Evolutionary conservation across 2,329 filamentous ascomycete genomes (phyloP).

Genomic region (Aspergillus proliferans): DNA sequence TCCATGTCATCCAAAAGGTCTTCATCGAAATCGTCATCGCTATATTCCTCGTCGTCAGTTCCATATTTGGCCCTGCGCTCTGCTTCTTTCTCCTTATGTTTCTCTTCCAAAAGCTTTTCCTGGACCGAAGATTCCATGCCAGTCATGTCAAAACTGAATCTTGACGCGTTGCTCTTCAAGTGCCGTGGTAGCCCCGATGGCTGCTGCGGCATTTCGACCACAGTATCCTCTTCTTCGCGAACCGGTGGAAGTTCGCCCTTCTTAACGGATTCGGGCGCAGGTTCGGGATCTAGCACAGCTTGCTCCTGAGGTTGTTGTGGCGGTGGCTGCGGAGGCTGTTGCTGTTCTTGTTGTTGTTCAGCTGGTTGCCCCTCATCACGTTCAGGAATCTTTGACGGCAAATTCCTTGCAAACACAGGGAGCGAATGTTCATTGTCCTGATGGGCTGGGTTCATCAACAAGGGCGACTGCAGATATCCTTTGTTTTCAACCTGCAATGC

Average conservation of each 20-base stretch:
- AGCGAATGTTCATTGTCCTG: conserved; percentile 26
- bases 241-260: conserved; percentile 1
- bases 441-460: conserved; percentile 26
- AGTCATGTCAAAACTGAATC: conserved; percentile 61
- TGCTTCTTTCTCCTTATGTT: conserved; percentile 51
- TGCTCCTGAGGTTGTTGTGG: conserved; percentile 4
- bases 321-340: background rate
- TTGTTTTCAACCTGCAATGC: conserved; percentile 37
- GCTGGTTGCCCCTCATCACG: conserved; percentile 5
- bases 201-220: conserved; percentile 24
- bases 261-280: conserved; percentile 3
- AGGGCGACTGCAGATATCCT: conserved; percentile 37
- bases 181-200: conserved; percentile 39
- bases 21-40: conserved; percentile 41
- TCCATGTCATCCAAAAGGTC: conserved; percentile 40
- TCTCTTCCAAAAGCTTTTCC: conserved; percentile 58
- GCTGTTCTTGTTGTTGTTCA: background rate
- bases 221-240: conserved; percentile 23
- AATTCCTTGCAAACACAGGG: conserved; percentile 40
- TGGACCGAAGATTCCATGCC: conserved; percentile 53
- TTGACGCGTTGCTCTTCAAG: conserved; percentile 52
- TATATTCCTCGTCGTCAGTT: conserved; percentile 26
- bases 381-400: conserved; percentile 32
- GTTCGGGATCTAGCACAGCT: conserved; percentile 3
- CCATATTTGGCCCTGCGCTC: conserved; percentile 29